A percentile compares a stretch with the other conserved stretches of the same genome.
Conservation (phyloP, 2,329 filamentous ascomycete species). For the Diaporthe ilicicola region DNA sequence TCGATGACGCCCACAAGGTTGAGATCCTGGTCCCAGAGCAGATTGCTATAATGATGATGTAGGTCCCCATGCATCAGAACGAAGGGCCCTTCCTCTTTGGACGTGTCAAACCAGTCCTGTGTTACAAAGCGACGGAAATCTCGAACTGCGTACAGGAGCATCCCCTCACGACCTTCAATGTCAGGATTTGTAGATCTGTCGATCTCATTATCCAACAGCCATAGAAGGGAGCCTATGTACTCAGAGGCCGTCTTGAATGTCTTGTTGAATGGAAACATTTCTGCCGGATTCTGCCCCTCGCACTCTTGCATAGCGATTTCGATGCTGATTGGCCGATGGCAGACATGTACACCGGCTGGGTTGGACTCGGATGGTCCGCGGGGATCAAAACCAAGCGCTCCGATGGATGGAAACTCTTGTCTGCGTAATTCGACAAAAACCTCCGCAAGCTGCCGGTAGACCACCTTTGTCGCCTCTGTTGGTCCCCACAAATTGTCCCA, state of each 20-base stretch:
- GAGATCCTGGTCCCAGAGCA: constrained; percentile 34
- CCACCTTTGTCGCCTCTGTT: background rate
- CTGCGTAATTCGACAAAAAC: background rate
- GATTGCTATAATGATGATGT: constrained; percentile 33
- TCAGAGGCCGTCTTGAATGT: background rate
- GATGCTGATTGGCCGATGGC: background rate
- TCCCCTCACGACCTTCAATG: background rate
- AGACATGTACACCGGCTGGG: background rate
- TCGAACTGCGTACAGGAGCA: background rate
- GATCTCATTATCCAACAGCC: background rate
- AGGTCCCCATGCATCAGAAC: constrained; percentile 40
- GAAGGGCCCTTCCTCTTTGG: constrained; percentile 35
- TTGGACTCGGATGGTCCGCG: background rate
- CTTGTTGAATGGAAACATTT: background rate
- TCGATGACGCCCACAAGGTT: constrained; percentile 32
- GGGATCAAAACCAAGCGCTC: background rate
- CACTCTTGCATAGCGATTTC: background rate
- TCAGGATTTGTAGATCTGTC: background rate
- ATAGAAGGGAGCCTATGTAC: background rate
- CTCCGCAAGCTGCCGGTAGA: background rate
- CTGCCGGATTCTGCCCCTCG: background rate
- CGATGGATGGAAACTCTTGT: background rate
- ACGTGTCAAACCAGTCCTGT: background rate
- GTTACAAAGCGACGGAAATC: background rate
- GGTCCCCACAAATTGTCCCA: background rate